Conservation (phyloP, 805 yeast genomes). For the Candida argentea region DNA sequence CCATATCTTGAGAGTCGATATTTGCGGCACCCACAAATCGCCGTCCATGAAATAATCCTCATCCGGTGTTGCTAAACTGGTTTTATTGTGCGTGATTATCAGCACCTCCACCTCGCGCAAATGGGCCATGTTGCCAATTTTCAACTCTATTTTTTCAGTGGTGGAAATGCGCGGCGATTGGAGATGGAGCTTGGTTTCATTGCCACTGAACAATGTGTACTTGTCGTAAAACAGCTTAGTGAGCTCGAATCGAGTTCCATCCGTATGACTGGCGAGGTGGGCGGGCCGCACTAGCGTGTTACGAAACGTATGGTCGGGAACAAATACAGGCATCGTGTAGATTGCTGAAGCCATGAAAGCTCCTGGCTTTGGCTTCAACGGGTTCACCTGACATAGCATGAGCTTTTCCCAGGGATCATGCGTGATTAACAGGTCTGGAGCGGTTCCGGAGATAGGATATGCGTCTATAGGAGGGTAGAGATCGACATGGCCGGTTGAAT, state of each 20-base stretch:
- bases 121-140: slow-evolving; percentile 18
- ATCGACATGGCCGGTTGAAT: slow-evolving; percentile 1
- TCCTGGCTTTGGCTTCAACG: slow-evolving; percentile 6
- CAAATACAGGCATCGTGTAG: slow-evolving; percentile 32
- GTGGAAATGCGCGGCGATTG: slow-evolving; percentile 16
- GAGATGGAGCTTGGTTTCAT: slow-evolving; percentile 22
- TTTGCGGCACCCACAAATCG: slow-evolving; percentile 30
- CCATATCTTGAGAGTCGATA: slow-evolving; percentile 33
- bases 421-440: slow-evolving; percentile 1
- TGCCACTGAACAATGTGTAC: slow-evolving; percentile 14
- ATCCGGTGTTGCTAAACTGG: slow-evolving; percentile 6
- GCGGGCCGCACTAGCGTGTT: slow-evolving; percentile 34
- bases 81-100: slow-evolving; percentile 5
- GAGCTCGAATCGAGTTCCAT: slow-evolving; percentile 22
- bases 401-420: slow-evolving; percentile 13
- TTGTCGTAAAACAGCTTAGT: slow-evolving; percentile 15
- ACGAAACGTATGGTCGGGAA: slow-evolving; percentile 30
- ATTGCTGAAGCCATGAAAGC: slow-evolving; percentile 26
- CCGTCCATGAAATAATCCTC: slow-evolving; percentile 6
- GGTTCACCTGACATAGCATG: slow-evolving; percentile 22
- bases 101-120: slow-evolving; percentile 17
- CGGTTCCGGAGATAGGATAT: slow-evolving; percentile 8
- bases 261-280: slow-evolving; percentile 12
- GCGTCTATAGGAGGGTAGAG: slow-evolving; percentile 5
- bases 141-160: slow-evolving; percentile 16